Evolutionary conservation across 1,284 basidiomycete species (phyloP).

Genomic region (Phellinidium pouzarii): DNA sequence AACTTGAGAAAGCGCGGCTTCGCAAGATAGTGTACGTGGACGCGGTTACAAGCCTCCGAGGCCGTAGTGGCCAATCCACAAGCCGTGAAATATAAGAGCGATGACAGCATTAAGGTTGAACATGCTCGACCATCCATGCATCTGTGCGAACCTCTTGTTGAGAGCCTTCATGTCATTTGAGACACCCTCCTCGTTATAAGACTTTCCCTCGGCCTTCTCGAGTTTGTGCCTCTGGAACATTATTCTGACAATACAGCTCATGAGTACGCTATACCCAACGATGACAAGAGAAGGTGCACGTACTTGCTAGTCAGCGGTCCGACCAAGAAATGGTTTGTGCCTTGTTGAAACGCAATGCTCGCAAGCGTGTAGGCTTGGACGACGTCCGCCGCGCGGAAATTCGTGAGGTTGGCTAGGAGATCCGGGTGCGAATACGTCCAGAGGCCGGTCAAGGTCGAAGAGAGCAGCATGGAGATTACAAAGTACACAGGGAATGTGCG

Average conservation of each 20-base stretch:
- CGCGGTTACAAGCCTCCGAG: constrained; percentile 24
- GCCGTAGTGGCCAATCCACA: constrained; percentile 58
- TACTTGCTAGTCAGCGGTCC: constrained; percentile 65
- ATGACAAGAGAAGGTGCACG: constrained; percentile 24
- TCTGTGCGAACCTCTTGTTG: constrained; percentile 54
- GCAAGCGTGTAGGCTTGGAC: constrained; percentile 63
- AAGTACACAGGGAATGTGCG: constrained; percentile 75
- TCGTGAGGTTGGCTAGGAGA: constrained; percentile 42
- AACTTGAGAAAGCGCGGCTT: background rate
- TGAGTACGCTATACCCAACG: background rate
- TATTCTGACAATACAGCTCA: constrained; percentile 34
- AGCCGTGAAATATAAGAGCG: constrained; percentile 62
- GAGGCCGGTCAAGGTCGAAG: constrained; percentile 48
- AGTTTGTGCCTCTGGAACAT: constrained; percentile 68
- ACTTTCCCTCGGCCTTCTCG: constrained; percentile 70
- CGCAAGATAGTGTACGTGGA: no score
- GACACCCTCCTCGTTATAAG: constrained; percentile 57
- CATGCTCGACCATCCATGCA: constrained; percentile 65
- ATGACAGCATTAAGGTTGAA: constrained; percentile 58
- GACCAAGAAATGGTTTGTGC: constrained; percentile 51
- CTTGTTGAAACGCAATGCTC: constrained; percentile 43
- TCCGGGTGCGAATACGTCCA: constrained; percentile 63
- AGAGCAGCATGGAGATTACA: constrained; percentile 48
- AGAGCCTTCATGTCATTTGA: constrained; percentile 63
- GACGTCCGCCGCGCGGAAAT: constrained; percentile 55